phyloP scores from a whole-genome alignment of 2,329 filamentous ascomycete species.

The Diplocarpon rosae region DNA sequence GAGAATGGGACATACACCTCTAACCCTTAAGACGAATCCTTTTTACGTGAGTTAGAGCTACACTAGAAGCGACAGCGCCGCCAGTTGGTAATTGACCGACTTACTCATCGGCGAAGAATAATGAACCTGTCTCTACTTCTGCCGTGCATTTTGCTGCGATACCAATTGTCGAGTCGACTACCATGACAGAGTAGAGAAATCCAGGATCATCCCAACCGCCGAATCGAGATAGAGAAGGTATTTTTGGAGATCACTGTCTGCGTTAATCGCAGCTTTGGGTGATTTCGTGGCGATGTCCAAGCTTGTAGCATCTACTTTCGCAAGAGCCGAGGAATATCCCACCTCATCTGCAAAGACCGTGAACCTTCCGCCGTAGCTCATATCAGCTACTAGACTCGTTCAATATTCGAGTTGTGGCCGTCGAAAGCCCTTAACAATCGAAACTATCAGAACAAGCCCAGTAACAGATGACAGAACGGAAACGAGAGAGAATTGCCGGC shows the following conservation, averaged over 20 bases:
- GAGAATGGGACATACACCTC: conserved; percentile 2
- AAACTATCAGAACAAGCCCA: not conserved
- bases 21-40: not conserved
- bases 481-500: not conserved
- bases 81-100: conserved; percentile 1
- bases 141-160: not conserved
- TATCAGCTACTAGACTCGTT: not conserved
- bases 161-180: not conserved
- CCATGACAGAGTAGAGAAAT: conserved; percentile 2
- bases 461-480: conserved; percentile 1
- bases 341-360: not conserved
- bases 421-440: not conserved
- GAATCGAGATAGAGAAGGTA: not conserved
- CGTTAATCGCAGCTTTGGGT: not conserved
- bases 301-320: not conserved
- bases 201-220: not conserved
- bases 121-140: conserved; percentile 1
- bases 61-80: not conserved
- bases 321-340: not conserved
- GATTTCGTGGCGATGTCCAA: not conserved
- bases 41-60: conserved; percentile 1
- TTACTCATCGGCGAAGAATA: conserved; percentile 3
- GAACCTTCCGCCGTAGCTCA: conserved; percentile 3
- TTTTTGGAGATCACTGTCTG: not conserved
- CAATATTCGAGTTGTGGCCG: conserved; percentile 1